Evolutionary conservation across 163 green algal species (phyloP).

Genomic region (Scenedesmus sp.): DNA sequence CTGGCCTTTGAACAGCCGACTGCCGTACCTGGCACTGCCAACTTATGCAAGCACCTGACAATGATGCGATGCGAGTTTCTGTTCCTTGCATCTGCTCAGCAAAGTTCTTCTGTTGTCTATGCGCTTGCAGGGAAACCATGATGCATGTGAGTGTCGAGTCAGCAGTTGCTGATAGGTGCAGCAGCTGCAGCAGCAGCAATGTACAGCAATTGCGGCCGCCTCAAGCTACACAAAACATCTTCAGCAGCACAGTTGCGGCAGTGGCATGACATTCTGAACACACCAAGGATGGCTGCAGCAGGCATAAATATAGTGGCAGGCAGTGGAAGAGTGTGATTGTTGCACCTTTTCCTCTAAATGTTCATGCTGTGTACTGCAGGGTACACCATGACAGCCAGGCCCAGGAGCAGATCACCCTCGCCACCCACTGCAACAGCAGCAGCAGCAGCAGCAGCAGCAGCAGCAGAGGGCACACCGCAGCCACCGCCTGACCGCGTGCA

Average conservation of each 20-base stretch:
- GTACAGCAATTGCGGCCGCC: neutral
- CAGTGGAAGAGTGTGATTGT: neutral
- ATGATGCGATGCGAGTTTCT: neutral
- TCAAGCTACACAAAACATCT: neutral
- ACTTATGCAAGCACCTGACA: neutral
- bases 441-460: slow-evolving; percentile 6
- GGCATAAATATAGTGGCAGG: neutral
- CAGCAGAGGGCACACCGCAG: neutral
- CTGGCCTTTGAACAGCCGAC: neutral
- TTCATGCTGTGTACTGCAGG: neutral
- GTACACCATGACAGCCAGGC: slow-evolving; percentile 44
- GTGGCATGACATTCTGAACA: neutral
- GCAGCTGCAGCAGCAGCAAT: neutral
- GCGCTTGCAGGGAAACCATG: slow-evolving; percentile 77
- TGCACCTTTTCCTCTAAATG: neutral
- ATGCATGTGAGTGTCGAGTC: slow-evolving; percentile 68
- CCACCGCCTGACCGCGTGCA: slow-evolving; percentile 33
- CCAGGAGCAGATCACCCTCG: slow-evolving; percentile 4
- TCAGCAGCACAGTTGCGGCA: neutral
- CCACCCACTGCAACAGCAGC: neutral
- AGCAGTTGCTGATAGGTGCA: neutral
- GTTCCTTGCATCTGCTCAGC: neutral
- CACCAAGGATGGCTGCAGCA: neutral
- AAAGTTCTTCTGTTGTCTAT: neutral
- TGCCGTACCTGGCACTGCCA: neutral